phyloP scores from a whole-genome alignment of 176 grass and related monocot genomes.

The Oryza rufipogon region DNA sequence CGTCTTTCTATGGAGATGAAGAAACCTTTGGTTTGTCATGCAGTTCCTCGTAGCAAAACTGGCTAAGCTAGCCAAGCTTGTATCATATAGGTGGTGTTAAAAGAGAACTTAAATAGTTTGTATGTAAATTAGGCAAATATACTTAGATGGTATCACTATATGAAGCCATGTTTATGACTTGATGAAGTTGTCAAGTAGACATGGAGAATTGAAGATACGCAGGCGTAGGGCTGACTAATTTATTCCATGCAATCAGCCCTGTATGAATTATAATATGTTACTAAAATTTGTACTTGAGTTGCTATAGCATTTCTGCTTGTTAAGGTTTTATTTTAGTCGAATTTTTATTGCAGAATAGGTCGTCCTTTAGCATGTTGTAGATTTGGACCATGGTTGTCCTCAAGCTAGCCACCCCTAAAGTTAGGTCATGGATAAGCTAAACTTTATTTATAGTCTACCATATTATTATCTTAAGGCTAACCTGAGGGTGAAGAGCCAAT shows the following conservation, averaged over 20 bases:
- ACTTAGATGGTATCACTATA: not conserved
- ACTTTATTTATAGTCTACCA: no score
- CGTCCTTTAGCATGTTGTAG: not conserved
- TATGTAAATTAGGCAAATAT: not conserved
- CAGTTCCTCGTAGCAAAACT: not conserved
- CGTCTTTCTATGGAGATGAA: slow-evolving; percentile 58
- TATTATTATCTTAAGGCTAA: no score
- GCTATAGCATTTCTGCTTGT: not conserved
- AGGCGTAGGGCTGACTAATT: not conserved
- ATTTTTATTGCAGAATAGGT: not conserved
- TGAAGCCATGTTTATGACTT: not conserved
- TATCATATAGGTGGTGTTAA: not conserved
- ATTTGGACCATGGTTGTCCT: not conserved
- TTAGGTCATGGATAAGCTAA: no score
- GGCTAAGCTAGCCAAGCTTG: not conserved
- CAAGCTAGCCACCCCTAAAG: no score
- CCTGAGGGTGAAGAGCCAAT: no score
- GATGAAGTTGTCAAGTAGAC: not conserved
- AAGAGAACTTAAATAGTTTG: not conserved
- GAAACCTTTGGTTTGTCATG: slow-evolving; percentile 33
- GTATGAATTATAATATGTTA: not conserved
- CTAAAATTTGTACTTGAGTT: not conserved
- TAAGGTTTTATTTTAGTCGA: not conserved
- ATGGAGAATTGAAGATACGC: not conserved
- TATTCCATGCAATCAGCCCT: not conserved